phyloP scores from a whole-genome alignment of 1,284 basidiomycete genomes.

The Melanopsichium pennsylvanicum region DNA sequence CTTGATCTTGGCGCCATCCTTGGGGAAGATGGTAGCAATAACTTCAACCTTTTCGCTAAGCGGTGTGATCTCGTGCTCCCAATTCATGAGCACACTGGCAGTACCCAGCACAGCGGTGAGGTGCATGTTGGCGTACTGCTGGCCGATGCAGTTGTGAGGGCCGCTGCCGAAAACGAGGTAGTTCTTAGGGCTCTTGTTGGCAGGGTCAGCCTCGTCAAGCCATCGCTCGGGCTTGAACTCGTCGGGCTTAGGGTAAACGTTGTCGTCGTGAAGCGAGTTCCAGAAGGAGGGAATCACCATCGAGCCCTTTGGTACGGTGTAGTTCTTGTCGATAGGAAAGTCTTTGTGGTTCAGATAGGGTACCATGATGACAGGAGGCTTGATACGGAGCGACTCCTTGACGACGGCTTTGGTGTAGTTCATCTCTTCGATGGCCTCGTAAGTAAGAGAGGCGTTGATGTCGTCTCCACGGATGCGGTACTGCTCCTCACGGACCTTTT shows the following conservation, averaged over 20 bases:
- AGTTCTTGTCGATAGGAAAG: slow-evolving; percentile 88
- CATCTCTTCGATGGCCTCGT: slow-evolving; percentile 92
- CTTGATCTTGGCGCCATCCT: slow-evolving; percentile 85
- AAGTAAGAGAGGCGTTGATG: slow-evolving; percentile 79
- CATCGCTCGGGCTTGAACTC: slow-evolving; percentile 87
- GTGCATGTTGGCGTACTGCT: slow-evolving; percentile 93
- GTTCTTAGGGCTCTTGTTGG: slow-evolving; percentile 88
- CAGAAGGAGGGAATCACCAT: slow-evolving; percentile 99
- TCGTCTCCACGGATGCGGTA: slow-evolving; percentile 82
- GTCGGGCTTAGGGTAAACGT: slow-evolving; percentile 87
- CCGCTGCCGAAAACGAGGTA: slow-evolving; percentile 95
- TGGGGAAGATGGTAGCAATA: slow-evolving; percentile 78
- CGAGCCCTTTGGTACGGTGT: slow-evolving; percentile 87
- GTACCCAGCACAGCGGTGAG: slow-evolving; percentile 84
- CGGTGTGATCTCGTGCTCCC: slow-evolving; percentile 84
- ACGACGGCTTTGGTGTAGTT: slow-evolving; percentile 88
- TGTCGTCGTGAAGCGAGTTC: slow-evolving; percentile 84
- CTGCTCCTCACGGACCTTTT: slow-evolving; percentile 91
- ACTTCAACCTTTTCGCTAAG: slow-evolving; percentile 77
- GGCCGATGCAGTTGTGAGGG: slow-evolving; percentile 81
- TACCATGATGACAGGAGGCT: slow-evolving; percentile 80
- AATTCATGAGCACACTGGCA: slow-evolving; percentile 84
- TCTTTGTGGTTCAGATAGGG: slow-evolving; percentile 89
- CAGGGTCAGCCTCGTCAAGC: slow-evolving; percentile 85
- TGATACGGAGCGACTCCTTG: slow-evolving; percentile 87